Percentiles rank a stretch among this genome's conserved stretches.
These are phyloP conservation scores for Chlorella sp. DNA, from an alignment of 139 green algal species.

Conservation along the genomic window DNA sequence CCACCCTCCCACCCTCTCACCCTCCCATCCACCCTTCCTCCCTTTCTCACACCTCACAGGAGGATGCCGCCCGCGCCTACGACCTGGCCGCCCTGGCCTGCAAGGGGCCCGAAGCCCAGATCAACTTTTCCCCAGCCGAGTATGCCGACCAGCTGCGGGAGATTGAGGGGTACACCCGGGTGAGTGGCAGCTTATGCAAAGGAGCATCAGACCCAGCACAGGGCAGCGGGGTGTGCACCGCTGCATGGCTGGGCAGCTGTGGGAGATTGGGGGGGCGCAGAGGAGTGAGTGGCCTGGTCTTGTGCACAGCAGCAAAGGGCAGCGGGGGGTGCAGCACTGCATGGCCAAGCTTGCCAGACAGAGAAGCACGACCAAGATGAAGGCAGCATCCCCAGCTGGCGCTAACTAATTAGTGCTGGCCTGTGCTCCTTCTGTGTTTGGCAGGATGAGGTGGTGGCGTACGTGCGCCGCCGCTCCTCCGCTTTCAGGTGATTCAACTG, in stretches of 20 bases:
- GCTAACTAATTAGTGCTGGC: too few species aligned
- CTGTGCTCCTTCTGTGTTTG: neutral
- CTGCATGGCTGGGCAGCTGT: too few species aligned
- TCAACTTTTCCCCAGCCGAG: conserved; percentile 56
- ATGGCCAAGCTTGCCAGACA: too few species aligned
- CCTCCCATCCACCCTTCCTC: neutral
- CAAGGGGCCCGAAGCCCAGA: conserved; percentile 59
- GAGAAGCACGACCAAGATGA: too few species aligned
- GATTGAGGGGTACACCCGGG: conserved; percentile 34
- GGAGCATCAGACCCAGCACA: too few species aligned
- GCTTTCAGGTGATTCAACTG: conserved; percentile 69
- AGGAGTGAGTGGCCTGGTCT: neutral
- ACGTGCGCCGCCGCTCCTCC: conserved; percentile 55
- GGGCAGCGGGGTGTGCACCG: too few species aligned
- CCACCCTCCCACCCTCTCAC: too few species aligned
- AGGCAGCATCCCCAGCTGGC: too few species aligned
- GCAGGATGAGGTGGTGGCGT: conserved; percentile 70
- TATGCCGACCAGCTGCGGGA: conserved; percentile 56
- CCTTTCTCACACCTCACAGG: conserved; percentile 3
- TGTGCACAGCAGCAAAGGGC: too few species aligned
- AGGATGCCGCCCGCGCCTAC: conserved; percentile 65
- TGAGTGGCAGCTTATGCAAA: neutral
- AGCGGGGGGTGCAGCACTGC: too few species aligned
- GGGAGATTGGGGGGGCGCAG: too few species aligned
- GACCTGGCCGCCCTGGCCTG: conserved; percentile 71